Evolutionary conservation across 106 monocot genomes (phyloP).

Genomic region (Dendrobium officinale): DNA sequence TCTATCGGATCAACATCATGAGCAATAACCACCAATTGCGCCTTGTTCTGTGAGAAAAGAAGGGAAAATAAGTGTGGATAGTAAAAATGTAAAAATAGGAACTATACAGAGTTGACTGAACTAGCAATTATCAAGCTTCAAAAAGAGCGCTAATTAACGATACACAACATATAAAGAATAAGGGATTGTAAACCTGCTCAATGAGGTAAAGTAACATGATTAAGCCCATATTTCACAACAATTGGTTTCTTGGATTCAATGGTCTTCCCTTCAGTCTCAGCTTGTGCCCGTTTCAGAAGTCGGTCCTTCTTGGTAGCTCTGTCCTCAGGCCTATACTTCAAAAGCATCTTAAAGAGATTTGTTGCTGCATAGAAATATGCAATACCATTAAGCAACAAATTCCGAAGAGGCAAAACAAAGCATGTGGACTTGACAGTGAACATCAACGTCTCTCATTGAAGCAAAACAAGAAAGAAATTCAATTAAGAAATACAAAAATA

Average conservation of each 20-base stretch:
- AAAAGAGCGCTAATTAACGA: background rate
- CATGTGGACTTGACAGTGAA: background rate
- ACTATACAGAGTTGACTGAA: background rate
- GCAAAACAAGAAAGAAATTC: background rate
- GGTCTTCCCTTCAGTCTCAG: slow-evolving; percentile 63
- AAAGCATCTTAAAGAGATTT: slow-evolving; percentile 66
- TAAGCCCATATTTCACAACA: slow-evolving; percentile 73
- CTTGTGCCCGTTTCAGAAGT: slow-evolving; percentile 64
- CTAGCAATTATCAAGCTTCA: background rate
- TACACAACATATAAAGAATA: background rate
- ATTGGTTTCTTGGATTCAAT: slow-evolving; percentile 73
- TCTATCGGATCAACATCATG: slow-evolving; percentile 78
- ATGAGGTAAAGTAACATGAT: slow-evolving; percentile 81
- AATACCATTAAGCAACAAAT: background rate
- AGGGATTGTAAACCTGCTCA: slow-evolving; percentile 43
- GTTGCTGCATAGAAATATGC: slow-evolving; percentile 34
- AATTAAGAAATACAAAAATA: background rate
- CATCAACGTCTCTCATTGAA: background rate
- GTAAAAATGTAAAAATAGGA: too few species aligned
- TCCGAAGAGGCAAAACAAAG: background rate
- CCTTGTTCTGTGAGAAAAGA: slow-evolving; percentile 41
- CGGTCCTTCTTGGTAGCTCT: slow-evolving; percentile 74
- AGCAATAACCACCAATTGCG: slow-evolving; percentile 65
- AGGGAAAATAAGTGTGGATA: background rate
- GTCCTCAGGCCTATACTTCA: slow-evolving; percentile 81